Evolutionary conservation across 1,139 yeast species (phyloP), one percentile per base, ranked within the genome.

Genomic region (Blastobotrys malaysiensis): DNA sequence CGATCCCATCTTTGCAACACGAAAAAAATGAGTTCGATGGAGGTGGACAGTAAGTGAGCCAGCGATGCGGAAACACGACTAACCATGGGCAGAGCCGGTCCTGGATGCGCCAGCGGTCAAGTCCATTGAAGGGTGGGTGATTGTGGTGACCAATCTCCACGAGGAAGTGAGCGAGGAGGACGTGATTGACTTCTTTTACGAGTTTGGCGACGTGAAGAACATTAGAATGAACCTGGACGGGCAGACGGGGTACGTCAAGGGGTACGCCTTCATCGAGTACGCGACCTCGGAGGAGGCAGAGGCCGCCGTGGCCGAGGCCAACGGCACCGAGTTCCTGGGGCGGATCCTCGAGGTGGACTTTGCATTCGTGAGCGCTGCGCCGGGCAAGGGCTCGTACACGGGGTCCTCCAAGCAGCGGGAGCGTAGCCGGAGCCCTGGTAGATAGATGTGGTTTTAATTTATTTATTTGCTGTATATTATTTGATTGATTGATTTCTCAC

Each of bases 141-240:
- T 77, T 1, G 63, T 76, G 7, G 75, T 69, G 6, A 65, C 73
- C 0, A 75, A 75, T 48, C 55, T 77, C 14, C 78, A 77, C 54
- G 78, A 76, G 45, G 81, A 77, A 59, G 73, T 76, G 3, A 63
- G 74, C 9, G 81, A 77, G 53, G 80, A 77, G 52, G 78, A 75
- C 48, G 60, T 77, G 5, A 60, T 61, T 7, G 80, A 77, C 54
- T 63, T 65, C 27, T 76, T 76, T 58, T 67, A 73, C 43, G 80
- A 77, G 36, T 75, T 61, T 55, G 79, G 78, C 1, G 62, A 61
- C 9, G 70, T 77, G 3, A 65, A 65, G 18, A 72, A 71, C 49
- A 55, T 76, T 6, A 77, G 74, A 56, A 57, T 77, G 53, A 77
- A 76, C 53, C 60, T 75, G 5, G 79, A 76, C 55, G 66, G 77